These are phyloP conservation scores for Dimocarpus longan DNA, from an alignment of 345 rosid genomes.

Conservation along the genomic window DNA sequence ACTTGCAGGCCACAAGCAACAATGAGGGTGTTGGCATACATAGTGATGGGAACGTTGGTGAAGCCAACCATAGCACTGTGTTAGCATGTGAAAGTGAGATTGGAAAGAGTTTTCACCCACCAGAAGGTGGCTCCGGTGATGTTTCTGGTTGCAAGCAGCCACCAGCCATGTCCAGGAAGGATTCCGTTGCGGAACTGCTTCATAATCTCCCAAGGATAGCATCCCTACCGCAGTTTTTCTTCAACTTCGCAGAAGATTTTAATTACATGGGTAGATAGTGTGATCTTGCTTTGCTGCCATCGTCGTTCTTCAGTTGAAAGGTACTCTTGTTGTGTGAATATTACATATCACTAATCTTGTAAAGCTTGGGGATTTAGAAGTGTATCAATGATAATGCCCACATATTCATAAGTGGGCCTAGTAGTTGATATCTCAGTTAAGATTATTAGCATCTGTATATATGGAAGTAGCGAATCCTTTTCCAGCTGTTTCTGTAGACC, in stretches of 20 bases:
- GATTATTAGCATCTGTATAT: too few relatives aligned
- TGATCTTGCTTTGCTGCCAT: background rate
- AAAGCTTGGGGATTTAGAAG: constrained; percentile 25
- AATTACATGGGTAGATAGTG: constrained; percentile 26
- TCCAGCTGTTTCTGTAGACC: too few relatives aligned
- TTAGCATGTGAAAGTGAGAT: constrained; percentile 6
- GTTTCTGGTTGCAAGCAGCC: constrained; percentile 34
- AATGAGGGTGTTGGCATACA: constrained; percentile 16
- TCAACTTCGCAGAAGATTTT: constrained; percentile 41
- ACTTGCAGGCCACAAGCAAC: constrained; percentile 29
- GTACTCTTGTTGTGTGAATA: constrained; percentile 7
- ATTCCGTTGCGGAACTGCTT: constrained; percentile 62
- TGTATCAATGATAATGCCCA: constrained; percentile 33
- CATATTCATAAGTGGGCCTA: background rate
- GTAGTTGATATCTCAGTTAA: background rate
- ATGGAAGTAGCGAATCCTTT: too few relatives aligned
- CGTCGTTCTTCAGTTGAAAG: too few relatives aligned
- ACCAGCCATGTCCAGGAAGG: constrained; percentile 51
- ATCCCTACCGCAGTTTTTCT: constrained; percentile 57
- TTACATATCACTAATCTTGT: constrained; percentile 6
- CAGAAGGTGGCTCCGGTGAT: constrained; percentile 8
- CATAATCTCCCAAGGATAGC: constrained; percentile 69
- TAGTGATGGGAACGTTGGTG: constrained; percentile 6
- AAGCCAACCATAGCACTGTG: constrained; percentile 11
- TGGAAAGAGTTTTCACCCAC: background rate